Base-by-base conservation (phyloP, 106 monocot genomes). In the Alisma plantagoaquatica region DNA sequence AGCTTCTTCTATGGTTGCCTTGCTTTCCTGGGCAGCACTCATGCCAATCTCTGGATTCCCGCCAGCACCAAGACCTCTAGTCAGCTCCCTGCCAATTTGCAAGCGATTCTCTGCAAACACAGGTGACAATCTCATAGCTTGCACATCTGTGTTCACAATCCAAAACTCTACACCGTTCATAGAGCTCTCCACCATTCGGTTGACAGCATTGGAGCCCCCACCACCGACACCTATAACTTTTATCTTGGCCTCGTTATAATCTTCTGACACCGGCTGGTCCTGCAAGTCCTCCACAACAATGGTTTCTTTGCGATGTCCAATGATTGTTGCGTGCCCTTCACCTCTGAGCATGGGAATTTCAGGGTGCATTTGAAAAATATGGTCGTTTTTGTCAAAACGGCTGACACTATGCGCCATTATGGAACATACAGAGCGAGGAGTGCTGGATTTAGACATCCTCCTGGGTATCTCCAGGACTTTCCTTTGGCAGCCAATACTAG, bases 91-190 rank as follows among this genome's bases (percentile, higher is more conserved):
- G 16, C 87, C 87, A 43, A 87, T 87, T 54, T 82, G 87, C 68
- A 87, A 63, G 8, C 87, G 60, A 31, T 87, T 72, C 54, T 82
- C 72, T 3, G 72, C 66, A 63, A 57, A 79, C 1, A 87, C 72
- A 24, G 78, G 78, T 4, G 87, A 87, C 78, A 82, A 70, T 64
- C 78, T 70, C 82, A 92, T 86, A 0, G 86, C 92, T 47, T 86
- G 92, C 35, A 96, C 62, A 81, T 96, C 94, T 3, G 94, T 96
- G 41, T 96, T 96, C n/a, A 88, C 94, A 65, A 96, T 88, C 94
- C 88, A 96, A 70, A 96, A 96, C 46, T 96, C 88, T 19, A 96
- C 84, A n/a, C 88, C 88, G 10, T 96, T 74, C 84, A 96, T 88
- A 14, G 74, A 75, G 47, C 73, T 76, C 69, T 84, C 94, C 48